Conservation (phyloP, 768 basidiomycete species). For the Suillus sp. region DNA sequence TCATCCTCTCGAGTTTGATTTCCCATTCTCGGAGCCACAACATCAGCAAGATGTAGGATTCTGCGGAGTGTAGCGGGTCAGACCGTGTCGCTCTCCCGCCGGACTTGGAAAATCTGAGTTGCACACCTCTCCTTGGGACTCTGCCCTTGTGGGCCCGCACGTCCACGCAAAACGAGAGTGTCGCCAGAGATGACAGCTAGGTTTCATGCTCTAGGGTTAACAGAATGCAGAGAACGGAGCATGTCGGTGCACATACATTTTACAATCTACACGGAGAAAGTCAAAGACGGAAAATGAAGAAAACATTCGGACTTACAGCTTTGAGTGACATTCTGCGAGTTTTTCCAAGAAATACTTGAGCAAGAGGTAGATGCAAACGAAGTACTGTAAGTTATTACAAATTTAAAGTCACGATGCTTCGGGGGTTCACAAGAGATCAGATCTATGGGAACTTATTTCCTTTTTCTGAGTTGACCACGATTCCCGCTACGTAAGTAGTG, state of each 20-base stretch:
- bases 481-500: too few relatives aligned
- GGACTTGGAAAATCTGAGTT: background rate
- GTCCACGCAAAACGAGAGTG: constrained; percentile 80
- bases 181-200: constrained; percentile 90
- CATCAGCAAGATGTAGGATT: constrained; percentile 86
- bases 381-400: constrained; percentile 5
- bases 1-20: constrained; percentile 86
- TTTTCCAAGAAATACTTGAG: constrained; percentile 9
- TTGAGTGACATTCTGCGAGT: constrained; percentile 64
- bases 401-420: constrained; percentile 3
- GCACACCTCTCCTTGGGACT: constrained; percentile 85
- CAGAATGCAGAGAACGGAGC: constrained; percentile 11
- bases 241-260: constrained; percentile 48
- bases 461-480: constrained; percentile 6
- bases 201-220: constrained; percentile 28
- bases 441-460: constrained; percentile 13
- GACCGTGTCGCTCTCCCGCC: constrained; percentile 15
- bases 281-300: background rate
- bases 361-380: constrained; percentile 12
- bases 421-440: background rate
- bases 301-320: constrained; percentile 54
- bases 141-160: constrained; percentile 79
- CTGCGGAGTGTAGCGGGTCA: constrained; percentile 42
- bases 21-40: constrained; percentile 83
- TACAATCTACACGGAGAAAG: constrained; percentile 45